A percentile compares a stretch with the other conserved stretches of the same genome.
Conservation (phyloP, 805 yeast genomes). For the Candida golubevii region DNA sequence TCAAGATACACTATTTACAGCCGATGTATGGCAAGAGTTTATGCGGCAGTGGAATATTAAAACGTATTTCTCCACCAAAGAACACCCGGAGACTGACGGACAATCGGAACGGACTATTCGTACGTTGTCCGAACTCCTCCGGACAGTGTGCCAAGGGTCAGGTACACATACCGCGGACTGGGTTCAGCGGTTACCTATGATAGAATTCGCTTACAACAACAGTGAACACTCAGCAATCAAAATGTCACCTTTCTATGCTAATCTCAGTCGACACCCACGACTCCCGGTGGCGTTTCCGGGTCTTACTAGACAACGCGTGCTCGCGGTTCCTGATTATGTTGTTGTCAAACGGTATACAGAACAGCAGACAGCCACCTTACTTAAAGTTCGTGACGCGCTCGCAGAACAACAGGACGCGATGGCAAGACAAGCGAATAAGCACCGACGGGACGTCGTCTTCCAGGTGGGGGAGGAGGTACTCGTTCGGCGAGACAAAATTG, state of each 20-base stretch:
- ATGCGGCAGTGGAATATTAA: not conserved
- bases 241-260: not conserved
- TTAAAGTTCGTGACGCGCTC: not conserved
- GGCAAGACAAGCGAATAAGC: not conserved
- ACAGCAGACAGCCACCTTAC: not conserved
- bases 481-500: not conserved
- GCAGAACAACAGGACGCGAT: not conserved
- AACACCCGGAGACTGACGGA: slow-evolving; percentile 2
- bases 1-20: not conserved
- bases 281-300: not conserved
- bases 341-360: too few species aligned
- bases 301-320: not conserved
- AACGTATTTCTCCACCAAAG: not conserved
- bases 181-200: not conserved
- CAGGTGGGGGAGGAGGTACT: not conserved
- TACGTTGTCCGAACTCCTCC: not conserved
- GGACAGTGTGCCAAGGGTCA: not conserved
- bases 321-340: too few species aligned
- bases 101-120: slow-evolving; percentile 1
- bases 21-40: not conserved
- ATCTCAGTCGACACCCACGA: not conserved
- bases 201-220: slow-evolving; percentile 1
- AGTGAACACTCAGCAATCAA: not conserved
- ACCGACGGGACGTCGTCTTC: not conserved
- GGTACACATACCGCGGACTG: not conserved